Base-by-base conservation (phyloP, 164 flowering plant species). In the Litsea cubeba region DNA sequence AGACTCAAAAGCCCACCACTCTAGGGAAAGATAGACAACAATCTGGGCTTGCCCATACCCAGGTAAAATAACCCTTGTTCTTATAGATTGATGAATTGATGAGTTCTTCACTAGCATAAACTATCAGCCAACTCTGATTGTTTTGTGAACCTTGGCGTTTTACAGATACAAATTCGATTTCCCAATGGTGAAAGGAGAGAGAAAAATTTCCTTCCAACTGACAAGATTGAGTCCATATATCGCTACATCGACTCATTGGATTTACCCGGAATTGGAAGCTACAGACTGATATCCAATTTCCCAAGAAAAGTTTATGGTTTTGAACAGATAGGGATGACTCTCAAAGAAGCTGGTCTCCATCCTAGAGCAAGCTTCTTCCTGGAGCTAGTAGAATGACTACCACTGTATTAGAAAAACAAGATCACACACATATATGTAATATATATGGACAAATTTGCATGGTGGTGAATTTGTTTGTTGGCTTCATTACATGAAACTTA, bases 151-250 rank as follows among this genome's bases (percentile, higher is more conserved):
- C 28, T 15, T 3, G 64, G 32, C 0, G 35, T 74, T 40, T 18
- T 80, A 65, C 86, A 91, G 97, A 85, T 91, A 75, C 68, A 84
- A 75, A 76, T 91, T 66, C 79, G 93, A 62, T 90, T 91, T 77
- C 94, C 94, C 0, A 86, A 84, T 26, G 97, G 97, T 2, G 91
- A 88, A 78, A 84, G 87, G 78, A 86, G 77, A 75, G 91, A 87
- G 78, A 83, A 78, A 5, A 85, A 86, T 73, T 91, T 90, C 80
- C 69, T 68, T 26, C 24, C 80, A 76, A 80, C 79, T 6, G 93
- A 86, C 72, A 88, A 85, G 57, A 80, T 91, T 60, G 80, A 81
- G 69, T 79, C 89, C 22, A 69, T 91, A n/a, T 91, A 84, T 77
- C 66, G 78, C 71, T 88, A 82, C 80, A 82, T 91, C 1, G 90